A percentile compares a stretch with the other conserved stretches of the same genome.
phyloP scores from a whole-genome alignment of 2,329 filamentous ascomycete species.

The Stromatinia cepivora region DNA sequence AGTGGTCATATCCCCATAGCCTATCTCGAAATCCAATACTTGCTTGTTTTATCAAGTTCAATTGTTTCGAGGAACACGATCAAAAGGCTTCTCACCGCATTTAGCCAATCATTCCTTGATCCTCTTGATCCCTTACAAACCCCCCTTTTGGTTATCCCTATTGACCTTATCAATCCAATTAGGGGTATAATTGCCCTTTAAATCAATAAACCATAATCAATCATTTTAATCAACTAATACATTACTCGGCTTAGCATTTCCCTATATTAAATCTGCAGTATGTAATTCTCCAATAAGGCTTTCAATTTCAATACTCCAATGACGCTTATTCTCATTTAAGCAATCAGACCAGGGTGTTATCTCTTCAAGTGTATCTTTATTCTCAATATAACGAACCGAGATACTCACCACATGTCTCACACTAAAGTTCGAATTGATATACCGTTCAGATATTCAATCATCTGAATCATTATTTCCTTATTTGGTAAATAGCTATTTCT shows the following conservation, averaged over 20 bases:
- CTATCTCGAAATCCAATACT: too few relatives aligned
- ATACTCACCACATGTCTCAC: neutral
- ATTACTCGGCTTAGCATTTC: neutral
- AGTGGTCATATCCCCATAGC: accelerated
- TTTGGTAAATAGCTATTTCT: neutral
- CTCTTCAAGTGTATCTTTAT: neutral
- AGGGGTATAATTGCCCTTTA: neutral
- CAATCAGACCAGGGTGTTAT: neutral
- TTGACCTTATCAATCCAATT: neutral
- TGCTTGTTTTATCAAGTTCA: too few relatives aligned
- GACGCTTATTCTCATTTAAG: neutral
- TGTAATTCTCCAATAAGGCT: neutral
- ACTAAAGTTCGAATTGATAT: too few relatives aligned
- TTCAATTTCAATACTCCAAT: neutral
- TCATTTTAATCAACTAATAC: neutral
- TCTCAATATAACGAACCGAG: neutral
- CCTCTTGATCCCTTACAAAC: neutral
- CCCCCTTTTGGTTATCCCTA: neutral
- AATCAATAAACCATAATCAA: neutral
- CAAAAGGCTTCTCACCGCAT: too few relatives aligned
- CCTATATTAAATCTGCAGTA: neutral
- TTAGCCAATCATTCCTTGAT: neutral
- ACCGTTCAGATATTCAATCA: too few relatives aligned
- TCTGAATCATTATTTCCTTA: too few relatives aligned
- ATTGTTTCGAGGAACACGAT: too few relatives aligned